These are phyloP conservation scores for Hanseniaspora gamundiae DNA, from an alignment of 1,139 yeast species.

Conservation along the genomic window DNA sequence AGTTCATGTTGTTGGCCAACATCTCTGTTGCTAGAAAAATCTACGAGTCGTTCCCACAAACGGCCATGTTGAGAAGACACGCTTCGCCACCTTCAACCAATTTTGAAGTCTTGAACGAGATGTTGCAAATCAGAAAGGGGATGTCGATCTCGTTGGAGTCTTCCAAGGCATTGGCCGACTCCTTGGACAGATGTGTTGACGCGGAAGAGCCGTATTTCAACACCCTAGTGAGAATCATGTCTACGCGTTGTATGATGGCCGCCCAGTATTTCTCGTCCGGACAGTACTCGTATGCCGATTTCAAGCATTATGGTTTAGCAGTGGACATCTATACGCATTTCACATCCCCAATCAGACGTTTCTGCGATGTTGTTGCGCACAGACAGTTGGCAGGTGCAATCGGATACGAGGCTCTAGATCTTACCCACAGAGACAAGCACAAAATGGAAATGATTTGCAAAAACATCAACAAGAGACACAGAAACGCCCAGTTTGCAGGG, in stretches of 20 bases:
- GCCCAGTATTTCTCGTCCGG: slow-evolving; percentile 97
- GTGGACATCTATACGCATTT: slow-evolving; percentile 96
- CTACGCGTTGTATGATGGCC: slow-evolving; percentile 98
- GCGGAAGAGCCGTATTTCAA: slow-evolving; percentile 81
- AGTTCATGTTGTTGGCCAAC: slow-evolving; percentile 95
- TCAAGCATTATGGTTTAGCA: slow-evolving; percentile 93
- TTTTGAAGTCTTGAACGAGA: slow-evolving; percentile 80
- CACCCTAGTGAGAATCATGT: slow-evolving; percentile 88
- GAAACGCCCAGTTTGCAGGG: slow-evolving; percentile 98
- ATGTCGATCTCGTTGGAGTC: slow-evolving; percentile 70
- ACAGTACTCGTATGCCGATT: slow-evolving; percentile 84
- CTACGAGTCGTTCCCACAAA: slow-evolving; percentile 88
- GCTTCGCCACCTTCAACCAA: slow-evolving; percentile 93
- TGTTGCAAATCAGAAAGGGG: slow-evolving; percentile 76
- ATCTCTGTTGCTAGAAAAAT: slow-evolving; percentile 91
- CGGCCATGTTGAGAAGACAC: slow-evolving; percentile 96
- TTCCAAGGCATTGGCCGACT: slow-evolving; percentile 86
- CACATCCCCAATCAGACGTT: slow-evolving; percentile 96
- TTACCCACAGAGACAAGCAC: slow-evolving; percentile 73
- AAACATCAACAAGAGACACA: slow-evolving; percentile 85
- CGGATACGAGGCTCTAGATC: slow-evolving; percentile 76
- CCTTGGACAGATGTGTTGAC: slow-evolving; percentile 80
- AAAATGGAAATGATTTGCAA: slow-evolving; percentile 84
- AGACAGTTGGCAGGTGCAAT: slow-evolving; percentile 96
- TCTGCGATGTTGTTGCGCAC: slow-evolving; percentile 95